A percentile compares a stretch with the other conserved stretches of the same genome.
phyloP scores from a whole-genome alignment of 352 stramenopile genomes.

The Phytophthora sp. region DNA sequence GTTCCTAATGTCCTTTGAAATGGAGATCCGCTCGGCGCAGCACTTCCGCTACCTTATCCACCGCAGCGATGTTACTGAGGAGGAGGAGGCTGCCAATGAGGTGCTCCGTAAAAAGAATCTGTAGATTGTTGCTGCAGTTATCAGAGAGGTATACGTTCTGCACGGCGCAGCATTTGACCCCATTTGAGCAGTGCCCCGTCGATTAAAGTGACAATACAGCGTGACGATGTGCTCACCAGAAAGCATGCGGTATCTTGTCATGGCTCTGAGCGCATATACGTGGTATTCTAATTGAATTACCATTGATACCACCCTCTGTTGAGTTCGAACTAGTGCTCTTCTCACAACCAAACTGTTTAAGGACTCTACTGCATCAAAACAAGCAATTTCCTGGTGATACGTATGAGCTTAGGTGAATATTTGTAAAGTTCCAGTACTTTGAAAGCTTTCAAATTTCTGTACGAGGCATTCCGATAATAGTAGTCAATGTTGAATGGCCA shows the following conservation, averaged over 20 bases:
- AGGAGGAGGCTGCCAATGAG: conserved; percentile 62
- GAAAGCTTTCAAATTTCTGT: no score
- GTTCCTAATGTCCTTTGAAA: conserved; percentile 71
- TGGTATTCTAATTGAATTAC: no score
- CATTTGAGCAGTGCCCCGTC: conserved; percentile 20
- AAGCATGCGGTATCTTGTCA: not conserved
- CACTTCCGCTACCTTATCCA: conserved; percentile 77
- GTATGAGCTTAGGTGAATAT: no score
- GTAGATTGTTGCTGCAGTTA: conserved; percentile 30
- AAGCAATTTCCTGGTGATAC: no score
- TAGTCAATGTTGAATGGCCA: no score
- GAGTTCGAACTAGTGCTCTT: no score
- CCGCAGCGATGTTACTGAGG: conserved; percentile 54
- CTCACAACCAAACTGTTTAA: no score
- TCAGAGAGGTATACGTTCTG: conserved; percentile 10
- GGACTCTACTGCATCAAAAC: no score
- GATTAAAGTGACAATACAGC: conserved; percentile 33
- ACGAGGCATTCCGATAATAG: no score
- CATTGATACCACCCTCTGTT: no score
- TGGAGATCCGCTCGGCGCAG: conserved; percentile 73
- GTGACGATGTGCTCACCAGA: conserved; percentile 13
- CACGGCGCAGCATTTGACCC: conserved; percentile 17
- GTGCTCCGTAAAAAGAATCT: conserved; percentile 65
- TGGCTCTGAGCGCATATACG: no score
- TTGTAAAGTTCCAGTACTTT: no score